Evolutionary conservation across 2,329 filamentous ascomycete species (phyloP), one percentile per base, ranked within the genome.

Genomic region (Ophiocordyceps camponoti-floridani): DNA sequence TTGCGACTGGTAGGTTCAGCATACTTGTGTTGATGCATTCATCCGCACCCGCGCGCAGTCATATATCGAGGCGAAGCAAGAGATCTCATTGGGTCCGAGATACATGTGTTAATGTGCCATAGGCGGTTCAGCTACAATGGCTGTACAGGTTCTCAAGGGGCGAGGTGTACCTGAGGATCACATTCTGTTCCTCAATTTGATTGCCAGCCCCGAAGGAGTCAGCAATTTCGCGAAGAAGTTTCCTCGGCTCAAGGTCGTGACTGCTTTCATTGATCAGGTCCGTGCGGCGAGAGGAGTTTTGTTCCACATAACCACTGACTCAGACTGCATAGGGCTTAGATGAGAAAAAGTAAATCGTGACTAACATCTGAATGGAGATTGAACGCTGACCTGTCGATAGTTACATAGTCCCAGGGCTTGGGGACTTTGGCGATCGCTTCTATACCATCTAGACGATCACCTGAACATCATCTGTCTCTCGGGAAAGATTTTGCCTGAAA

Each of bases 41-140:
- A 4, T 4, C 14, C 23, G 2, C 10, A 42, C 23, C 23, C 5
- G 23, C 23, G 23, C 23, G 23, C 23, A 23, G 23, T 23, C 23
- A 5, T 23, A 23, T 23, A 23, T 23, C 23, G 23, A 3, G 23
- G 23, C 23, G 23, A 23, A 23, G 27, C 13, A 30, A 45, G 6
- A 27, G 40, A 30, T 28, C 27, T 43, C 23, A n/a, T 11, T 44
- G 40, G 46, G 43, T 51, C 46, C 49, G 48, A 27, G n/a, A 5
- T 23, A 23, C 23, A 23, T 23, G 23, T 23, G 23, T 23, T 23
- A 23, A 23, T 31, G 38, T 51, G 13, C 38, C 10, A 23, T 41
- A 91, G 87, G 89, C 53, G 91, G 91, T 42, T 95, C 88, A 47
- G 91, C 91, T 44, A 91, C 87, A 46, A 94, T 98, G 84, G 91